phyloP scores from a whole-genome alignment of 176 grass and related monocot species.

The Juncus inflexus region DNA sequence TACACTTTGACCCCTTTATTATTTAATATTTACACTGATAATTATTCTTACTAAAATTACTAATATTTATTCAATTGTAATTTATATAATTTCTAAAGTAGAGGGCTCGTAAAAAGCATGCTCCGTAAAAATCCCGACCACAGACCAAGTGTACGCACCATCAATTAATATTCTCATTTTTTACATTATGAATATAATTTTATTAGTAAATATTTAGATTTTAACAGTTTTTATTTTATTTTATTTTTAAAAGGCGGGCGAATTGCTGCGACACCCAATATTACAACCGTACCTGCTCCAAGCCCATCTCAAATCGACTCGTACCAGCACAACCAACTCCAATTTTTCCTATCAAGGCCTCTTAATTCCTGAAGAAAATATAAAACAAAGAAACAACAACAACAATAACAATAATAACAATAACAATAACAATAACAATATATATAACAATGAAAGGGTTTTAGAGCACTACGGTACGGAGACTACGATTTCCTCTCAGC shows the following conservation, averaged over 20 bases:
- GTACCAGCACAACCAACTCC: slow-evolving; percentile 29
- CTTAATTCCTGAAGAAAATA: slow-evolving; percentile 42
- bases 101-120: slow-evolving; percentile 95
- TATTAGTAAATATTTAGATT: not conserved
- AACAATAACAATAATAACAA: not conserved
- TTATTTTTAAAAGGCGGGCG: slow-evolving; percentile 52
- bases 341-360: slow-evolving; percentile 47
- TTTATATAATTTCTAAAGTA: slow-evolving; percentile 42
- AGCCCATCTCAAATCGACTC: slow-evolving; percentile 50
- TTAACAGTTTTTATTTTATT: too few relatives aligned
- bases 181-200: not conserved
- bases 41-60: not conserved
- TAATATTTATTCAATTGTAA: not conserved
- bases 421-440: slow-evolving; percentile 15
- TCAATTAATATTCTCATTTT: not conserved
- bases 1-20: slow-evolving; percentile 4
- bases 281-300: slow-evolving; percentile 66
- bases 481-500: slow-evolving; percentile 33
- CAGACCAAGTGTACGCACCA: slow-evolving; percentile 77
- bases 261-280: slow-evolving; percentile 73
- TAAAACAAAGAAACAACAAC: slow-evolving; percentile 40
- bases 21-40: not conserved
- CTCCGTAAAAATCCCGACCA: slow-evolving; percentile 78
- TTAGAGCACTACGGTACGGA: slow-evolving; percentile 43
- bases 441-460: slow-evolving; percentile 43